Percentiles rank a stretch among this genome's conserved stretches.
Evolutionary conservation across 805 yeast genomes (phyloP).

Genomic region (Candida oleophila): DNA sequence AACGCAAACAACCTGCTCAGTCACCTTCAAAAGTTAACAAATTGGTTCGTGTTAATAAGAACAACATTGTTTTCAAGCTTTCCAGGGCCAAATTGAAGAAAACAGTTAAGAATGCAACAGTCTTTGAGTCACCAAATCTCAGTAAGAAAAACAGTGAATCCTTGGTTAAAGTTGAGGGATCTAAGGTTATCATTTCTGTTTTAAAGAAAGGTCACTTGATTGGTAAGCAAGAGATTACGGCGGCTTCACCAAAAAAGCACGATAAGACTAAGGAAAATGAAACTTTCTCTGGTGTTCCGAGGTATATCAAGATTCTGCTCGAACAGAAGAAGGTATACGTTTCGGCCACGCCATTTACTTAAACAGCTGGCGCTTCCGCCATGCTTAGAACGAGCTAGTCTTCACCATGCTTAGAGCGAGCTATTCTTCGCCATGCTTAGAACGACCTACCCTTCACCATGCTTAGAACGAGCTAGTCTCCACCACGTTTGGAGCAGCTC

Average conservation of each 20-base stretch:
- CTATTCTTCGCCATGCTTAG: too few species aligned
- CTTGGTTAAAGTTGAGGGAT: neutral
- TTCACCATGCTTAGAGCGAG: too few species aligned
- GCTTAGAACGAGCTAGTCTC: too few species aligned
- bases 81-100: neutral
- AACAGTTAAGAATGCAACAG: neutral
- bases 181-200: constrained; percentile 2
- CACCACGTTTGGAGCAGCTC: too few species aligned
- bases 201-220: neutral
- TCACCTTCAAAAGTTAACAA: neutral
- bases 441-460: too few species aligned
- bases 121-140: neutral
- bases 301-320: constrained; percentile 43
- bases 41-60: constrained; percentile 2
- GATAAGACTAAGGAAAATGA: neutral
- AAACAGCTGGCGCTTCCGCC: too few species aligned
- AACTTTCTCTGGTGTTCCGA: constrained; percentile 14
- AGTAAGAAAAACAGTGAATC: neutral
- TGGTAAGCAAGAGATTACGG: neutral
- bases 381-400: too few species aligned
- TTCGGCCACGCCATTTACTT: constrained; percentile 48
- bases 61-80: neutral
- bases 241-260: neutral
- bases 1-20: constrained; percentile 1
- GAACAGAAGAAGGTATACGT: constrained; percentile 32